A percentile compares a stretch with the other conserved stretches of the same genome.
These are phyloP conservation scores for Hydnomerulius pinastri DNA, from an alignment of 768 basidiomycete genomes.

Conservation along the genomic window DNA sequence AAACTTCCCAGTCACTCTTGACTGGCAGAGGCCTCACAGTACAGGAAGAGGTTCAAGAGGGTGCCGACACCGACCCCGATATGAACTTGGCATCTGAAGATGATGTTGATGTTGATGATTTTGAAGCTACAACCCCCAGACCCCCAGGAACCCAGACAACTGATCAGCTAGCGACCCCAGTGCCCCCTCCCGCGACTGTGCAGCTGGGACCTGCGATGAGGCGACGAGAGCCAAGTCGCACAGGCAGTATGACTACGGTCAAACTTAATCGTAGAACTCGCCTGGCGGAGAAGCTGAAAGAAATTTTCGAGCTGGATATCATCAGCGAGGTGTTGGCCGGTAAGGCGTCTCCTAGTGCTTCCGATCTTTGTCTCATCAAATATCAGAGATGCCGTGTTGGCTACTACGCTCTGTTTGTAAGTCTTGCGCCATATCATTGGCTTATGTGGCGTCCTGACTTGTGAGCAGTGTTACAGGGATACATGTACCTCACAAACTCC, in stretches of 20 bases:
- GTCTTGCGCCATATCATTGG: slow-evolving; percentile 34
- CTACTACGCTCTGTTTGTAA: slow-evolving; percentile 84
- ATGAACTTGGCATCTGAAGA: slow-evolving; percentile 44
- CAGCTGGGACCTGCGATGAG: slow-evolving; percentile 22
- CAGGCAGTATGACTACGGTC: slow-evolving; percentile 75
- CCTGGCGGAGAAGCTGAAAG: slow-evolving; percentile 85
- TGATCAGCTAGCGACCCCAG: slow-evolving; percentile 1
- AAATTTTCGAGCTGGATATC: slow-evolving; percentile 81
- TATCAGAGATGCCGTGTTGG: slow-evolving; percentile 90
- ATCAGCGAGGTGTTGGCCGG: slow-evolving; percentile 87
- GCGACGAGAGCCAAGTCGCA: slow-evolving; percentile 36
- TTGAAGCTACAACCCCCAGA: slow-evolving; percentile 54
- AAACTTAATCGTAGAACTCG: slow-evolving; percentile 64
- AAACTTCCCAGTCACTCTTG: slow-evolving; percentile 20
- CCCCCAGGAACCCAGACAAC: slow-evolving; percentile 25
- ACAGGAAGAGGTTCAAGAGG: slow-evolving; percentile 31
- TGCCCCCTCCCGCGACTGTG: slow-evolving; percentile 4
- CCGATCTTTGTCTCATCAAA: slow-evolving; percentile 5
- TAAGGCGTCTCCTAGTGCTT: slow-evolving; percentile 34
- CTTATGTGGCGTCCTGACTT: slow-evolving; percentile 2
- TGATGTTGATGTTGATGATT: slow-evolving; percentile 58
- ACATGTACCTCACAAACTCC: slow-evolving; percentile 93
- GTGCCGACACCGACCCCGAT: slow-evolving; percentile 34
- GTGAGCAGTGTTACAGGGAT: slow-evolving; percentile 84
- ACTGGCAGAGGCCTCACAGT: slow-evolving; percentile 7